A percentile compares a stretch with the other conserved stretches of the same genome.
These are phyloP conservation scores for Gossypium australe DNA, from an alignment of 345 rosid species.

Conservation along the genomic window DNA sequence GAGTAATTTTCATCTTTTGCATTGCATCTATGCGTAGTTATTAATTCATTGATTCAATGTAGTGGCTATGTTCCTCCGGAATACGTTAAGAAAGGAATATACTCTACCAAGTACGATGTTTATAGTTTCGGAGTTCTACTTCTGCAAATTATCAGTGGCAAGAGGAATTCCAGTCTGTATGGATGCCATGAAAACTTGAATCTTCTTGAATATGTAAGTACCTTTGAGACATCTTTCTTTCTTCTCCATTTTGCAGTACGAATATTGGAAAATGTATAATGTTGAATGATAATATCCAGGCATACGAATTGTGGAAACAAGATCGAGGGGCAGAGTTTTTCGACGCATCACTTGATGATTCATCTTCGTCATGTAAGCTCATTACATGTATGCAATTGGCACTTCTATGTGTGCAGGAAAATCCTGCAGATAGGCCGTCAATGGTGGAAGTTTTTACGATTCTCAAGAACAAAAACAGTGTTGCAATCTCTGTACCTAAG, in stretches of 20 bases:
- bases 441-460: constrained; percentile 13
- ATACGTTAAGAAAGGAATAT: constrained; percentile 38
- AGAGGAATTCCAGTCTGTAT: constrained; percentile 18
- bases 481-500: not conserved
- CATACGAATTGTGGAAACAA: constrained; percentile 8
- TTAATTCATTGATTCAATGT: not conserved
- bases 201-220: constrained; percentile 10
- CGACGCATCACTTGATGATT: constrained; percentile 9
- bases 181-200: not conserved
- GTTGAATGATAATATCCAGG: not conserved
- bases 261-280: not conserved
- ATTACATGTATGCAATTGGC: constrained; percentile 15
- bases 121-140: constrained; percentile 51
- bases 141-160: constrained; percentile 43
- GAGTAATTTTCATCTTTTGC: not conserved
- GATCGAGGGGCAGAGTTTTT: constrained; percentile 1
- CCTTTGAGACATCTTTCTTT: not conserved
- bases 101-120: constrained; percentile 44
- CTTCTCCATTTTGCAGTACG: not conserved
- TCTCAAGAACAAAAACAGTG: not conserved
- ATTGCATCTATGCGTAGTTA: not conserved
- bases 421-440: constrained; percentile 13
- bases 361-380: constrained; percentile 11
- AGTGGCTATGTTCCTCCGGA: constrained; percentile 53
- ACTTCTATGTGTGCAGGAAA: constrained; percentile 12